phyloP scores from a whole-genome alignment of 371 early-diverging fungal genomes.

The Gilbertella persicaria region DNA sequence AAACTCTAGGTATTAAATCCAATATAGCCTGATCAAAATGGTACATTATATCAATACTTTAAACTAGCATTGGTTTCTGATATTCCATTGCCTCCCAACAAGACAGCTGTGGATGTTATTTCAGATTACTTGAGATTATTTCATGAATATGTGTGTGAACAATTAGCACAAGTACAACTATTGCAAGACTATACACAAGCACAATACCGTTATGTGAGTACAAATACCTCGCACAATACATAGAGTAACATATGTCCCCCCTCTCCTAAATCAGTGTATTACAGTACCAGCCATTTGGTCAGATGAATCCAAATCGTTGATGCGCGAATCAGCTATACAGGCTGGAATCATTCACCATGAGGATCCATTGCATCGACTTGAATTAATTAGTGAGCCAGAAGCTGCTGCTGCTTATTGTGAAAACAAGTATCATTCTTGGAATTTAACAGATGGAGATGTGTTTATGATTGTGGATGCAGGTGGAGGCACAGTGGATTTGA shows the following conservation, averaged over 20 bases:
- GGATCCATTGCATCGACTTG: constrained; percentile 45
- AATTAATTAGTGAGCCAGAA: constrained; percentile 50
- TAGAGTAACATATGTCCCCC: neutral
- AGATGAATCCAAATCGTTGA: constrained; percentile 46
- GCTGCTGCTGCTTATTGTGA: constrained; percentile 57
- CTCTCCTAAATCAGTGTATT: constrained; percentile 27
- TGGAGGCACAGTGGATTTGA: constrained; percentile 41
- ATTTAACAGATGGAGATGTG: constrained; percentile 42
- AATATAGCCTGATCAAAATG: constrained; percentile 20
- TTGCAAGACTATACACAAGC: constrained; percentile 33
- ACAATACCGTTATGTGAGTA: constrained; percentile 47
- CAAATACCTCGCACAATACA: neutral
- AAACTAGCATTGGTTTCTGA: constrained; percentile 19
- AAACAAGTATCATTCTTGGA: constrained; percentile 42
- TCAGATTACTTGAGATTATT: constrained; percentile 55
- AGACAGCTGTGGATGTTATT: constrained; percentile 55
- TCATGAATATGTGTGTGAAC: constrained; percentile 54
- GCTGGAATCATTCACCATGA: constrained; percentile 40
- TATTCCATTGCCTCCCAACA: constrained; percentile 46
- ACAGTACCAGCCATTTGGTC: constrained; percentile 59
- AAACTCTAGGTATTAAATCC: neutral
- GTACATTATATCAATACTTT: constrained; percentile 25
- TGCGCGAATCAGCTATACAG: constrained; percentile 48
- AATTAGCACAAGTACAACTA: constrained; percentile 46
- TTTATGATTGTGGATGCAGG: constrained; percentile 60